These are phyloP conservation scores for Talaromyces stipitatus DNA, from an alignment of 495 filamentous ascomycete genomes.

Conservation along the genomic window DNA sequence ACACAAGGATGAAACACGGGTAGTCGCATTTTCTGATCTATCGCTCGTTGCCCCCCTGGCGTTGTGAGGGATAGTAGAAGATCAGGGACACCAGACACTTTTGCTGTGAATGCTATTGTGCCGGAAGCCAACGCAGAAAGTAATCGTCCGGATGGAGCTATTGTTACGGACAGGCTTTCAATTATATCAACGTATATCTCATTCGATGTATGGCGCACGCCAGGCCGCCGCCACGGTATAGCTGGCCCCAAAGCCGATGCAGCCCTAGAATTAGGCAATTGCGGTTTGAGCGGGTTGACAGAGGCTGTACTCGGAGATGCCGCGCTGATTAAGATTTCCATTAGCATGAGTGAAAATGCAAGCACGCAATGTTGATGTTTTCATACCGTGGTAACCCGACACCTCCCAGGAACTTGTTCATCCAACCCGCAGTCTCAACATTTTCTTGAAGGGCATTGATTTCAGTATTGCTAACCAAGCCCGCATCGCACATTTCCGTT, in stretches of 20 bases:
- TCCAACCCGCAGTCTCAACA: constrained; percentile 80
- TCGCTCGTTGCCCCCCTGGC: constrained; percentile 65
- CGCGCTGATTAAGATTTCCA: constrained; percentile 8
- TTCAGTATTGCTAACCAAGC: constrained; percentile 83
- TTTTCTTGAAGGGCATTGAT: constrained; percentile 87
- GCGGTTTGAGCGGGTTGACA: constrained; percentile 38
- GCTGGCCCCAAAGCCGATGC: constrained; percentile 40
- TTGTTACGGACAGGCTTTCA: constrained; percentile 76
- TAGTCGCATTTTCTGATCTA: constrained; percentile 69
- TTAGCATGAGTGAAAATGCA: background rate
- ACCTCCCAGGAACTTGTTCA: constrained; percentile 85
- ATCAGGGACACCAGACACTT: constrained; percentile 91
- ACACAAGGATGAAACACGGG: constrained; percentile 98
- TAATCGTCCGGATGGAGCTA: constrained; percentile 82
- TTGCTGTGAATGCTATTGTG: constrained; percentile 89
- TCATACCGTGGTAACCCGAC: constrained; percentile 68
- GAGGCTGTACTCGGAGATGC: constrained; percentile 36
- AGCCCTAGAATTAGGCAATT: constrained; percentile 23
- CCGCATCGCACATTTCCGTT: constrained; percentile 94
- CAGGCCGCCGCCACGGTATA: constrained; percentile 83
- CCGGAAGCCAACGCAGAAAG: constrained; percentile 83
- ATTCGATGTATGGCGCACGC: constrained; percentile 92
- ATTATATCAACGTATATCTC: constrained; percentile 96
- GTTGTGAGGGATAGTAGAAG: constrained; percentile 71
- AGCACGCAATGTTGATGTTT: background rate